Evolutionary conservation across 2,329 filamentous ascomycete genomes (phyloP).

Genomic region (Rutstroemia sp.): DNA sequence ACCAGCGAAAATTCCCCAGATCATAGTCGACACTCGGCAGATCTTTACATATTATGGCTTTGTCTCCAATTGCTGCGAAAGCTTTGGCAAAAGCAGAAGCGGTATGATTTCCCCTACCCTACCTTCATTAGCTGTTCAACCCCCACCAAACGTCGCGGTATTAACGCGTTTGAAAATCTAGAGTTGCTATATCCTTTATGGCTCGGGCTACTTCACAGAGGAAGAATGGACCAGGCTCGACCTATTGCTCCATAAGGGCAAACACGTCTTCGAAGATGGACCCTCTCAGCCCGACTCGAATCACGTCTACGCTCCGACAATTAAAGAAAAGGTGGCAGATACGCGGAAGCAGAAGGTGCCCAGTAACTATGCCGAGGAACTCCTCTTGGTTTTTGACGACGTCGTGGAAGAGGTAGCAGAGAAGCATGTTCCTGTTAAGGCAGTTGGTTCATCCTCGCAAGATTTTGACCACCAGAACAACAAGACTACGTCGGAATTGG

Average conservation of each 20-base stretch:
- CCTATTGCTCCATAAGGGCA: conserved; percentile 24
- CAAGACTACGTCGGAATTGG: background rate
- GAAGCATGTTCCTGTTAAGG: background rate
- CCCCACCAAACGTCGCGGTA: background rate
- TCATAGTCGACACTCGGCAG: no score
- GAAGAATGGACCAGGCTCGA: conserved; percentile 28
- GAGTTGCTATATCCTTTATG: conserved; percentile 22
- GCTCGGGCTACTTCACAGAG: conserved; percentile 25
- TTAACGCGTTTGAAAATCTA: background rate
- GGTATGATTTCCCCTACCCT: background rate
- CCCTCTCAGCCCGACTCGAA: background rate
- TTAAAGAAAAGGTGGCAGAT: background rate
- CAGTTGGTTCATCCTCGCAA: background rate
- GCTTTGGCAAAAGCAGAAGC: background rate
- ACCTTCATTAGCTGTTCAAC: background rate
- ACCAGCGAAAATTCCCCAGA: no score
- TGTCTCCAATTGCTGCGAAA: background rate
- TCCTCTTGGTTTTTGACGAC: background rate
- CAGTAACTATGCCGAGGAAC: background rate
- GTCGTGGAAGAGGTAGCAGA: background rate
- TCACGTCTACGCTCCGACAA: background rate
- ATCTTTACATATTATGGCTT: no score
- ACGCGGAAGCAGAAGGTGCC: background rate
- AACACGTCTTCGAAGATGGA: conserved; percentile 24
- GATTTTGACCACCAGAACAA: no score